Evolutionary conservation across 176 grass and related monocot species (phyloP).

Genomic region (maize (Zea mays)): Zm-B73-REFERENCE-NAM-5.0 NC_050100.1:57859501-57860000

Average conservation of each 20-base stretch:
- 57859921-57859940: not conserved
- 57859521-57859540: not conserved
- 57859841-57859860: not conserved
- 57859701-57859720: not conserved
- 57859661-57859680: not conserved
- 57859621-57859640: not conserved
- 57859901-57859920: not conserved
- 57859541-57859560: not conserved
- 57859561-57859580: not conserved
- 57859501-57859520: not conserved
- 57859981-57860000: not conserved
- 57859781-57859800: not conserved
- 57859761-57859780: not conserved
- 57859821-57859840: not conserved
- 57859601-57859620: not conserved
- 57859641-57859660: not conserved
- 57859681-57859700: not conserved
- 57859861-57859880: not conserved
- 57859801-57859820: not conserved
- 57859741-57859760: not conserved
- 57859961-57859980: not conserved
- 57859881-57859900: not conserved
- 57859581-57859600: not conserved
- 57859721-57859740: not conserved
- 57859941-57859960: conserved; percentile 10